Conservation (phyloP, 805 yeast genomes). For the Candida sakaeoensis region DNA sequence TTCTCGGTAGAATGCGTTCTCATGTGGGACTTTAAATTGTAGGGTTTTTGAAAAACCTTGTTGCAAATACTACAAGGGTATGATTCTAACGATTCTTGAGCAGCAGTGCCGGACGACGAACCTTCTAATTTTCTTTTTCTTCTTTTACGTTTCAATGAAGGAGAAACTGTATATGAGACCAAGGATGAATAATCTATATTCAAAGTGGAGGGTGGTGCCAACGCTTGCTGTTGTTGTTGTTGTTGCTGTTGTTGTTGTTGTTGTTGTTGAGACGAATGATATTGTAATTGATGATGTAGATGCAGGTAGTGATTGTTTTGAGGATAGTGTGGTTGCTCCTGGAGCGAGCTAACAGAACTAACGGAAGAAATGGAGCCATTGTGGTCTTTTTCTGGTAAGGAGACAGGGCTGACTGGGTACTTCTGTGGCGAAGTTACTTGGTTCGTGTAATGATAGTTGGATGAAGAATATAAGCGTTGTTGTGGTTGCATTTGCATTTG, state of each 20-base stretch:
- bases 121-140: conserved; percentile 14
- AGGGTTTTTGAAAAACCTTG: conserved; percentile 45
- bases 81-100: conserved; percentile 5
- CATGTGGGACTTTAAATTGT: conserved; percentile 48
- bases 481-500: background rate
- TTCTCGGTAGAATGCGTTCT: conserved; percentile 60
- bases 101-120: background rate
- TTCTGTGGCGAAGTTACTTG: conserved; percentile 7
- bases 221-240: conserved; percentile 1
- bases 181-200: conserved; percentile 31
- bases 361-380: conserved; percentile 1
- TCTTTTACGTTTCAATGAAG: conserved; percentile 26
- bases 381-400: conserved; percentile 10
- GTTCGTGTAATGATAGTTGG: conserved; percentile 5
- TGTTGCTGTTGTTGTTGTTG: conserved; percentile 1
- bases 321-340: background rate
- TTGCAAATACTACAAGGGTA: conserved; percentile 43
- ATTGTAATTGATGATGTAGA: background rate
- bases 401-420: conserved; percentile 9
- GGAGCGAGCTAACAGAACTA: background rate
- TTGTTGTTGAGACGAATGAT: background rate
- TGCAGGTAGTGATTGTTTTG: background rate
- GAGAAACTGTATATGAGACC: conserved; percentile 32
- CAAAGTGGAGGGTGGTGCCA: conserved; percentile 4
- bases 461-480: conserved; percentile 3